Conservation (phyloP, 306 rosid species). For the Canavalia gladiata region DNA sequence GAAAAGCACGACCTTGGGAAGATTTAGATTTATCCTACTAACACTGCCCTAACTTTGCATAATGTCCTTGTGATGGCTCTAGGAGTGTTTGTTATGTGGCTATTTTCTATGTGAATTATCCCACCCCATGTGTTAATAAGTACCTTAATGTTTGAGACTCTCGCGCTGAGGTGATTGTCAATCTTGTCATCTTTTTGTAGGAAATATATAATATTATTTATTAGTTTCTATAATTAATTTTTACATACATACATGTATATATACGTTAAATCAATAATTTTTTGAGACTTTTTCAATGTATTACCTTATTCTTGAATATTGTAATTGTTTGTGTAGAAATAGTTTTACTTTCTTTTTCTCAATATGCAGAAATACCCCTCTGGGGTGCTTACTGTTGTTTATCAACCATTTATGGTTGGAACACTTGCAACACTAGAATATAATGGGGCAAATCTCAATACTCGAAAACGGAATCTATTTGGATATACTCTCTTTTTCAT, state of each 20-base stretch:
- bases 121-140: too few relatives aligned
- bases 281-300: neutral
- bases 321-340: neutral
- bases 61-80: too few relatives aligned
- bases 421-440: conserved; percentile 65
- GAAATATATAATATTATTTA: too few relatives aligned
- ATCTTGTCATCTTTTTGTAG: too few relatives aligned
- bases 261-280: neutral
- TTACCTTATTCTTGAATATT: conserved; percentile 11
- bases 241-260: too few relatives aligned
- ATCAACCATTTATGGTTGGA: conserved; percentile 87
- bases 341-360: conserved; percentile 14
- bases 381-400: conserved; percentile 85
- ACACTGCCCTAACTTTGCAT: too few relatives aligned
- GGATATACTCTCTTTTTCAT: conserved; percentile 78
- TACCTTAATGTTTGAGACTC: too few relatives aligned
- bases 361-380: conserved; percentile 73
- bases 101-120: too few relatives aligned
- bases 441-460: conserved; percentile 74
- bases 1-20: conserved; percentile 56
- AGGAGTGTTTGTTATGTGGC: too few relatives aligned
- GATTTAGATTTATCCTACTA: too few relatives aligned
- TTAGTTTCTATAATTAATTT: too few relatives aligned
- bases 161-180: too few relatives aligned
- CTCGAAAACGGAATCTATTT: conserved; percentile 68